phyloP scores from a whole-genome alignment of 2,329 filamentous ascomycete genomes.

The Venturia carpophila region DNA sequence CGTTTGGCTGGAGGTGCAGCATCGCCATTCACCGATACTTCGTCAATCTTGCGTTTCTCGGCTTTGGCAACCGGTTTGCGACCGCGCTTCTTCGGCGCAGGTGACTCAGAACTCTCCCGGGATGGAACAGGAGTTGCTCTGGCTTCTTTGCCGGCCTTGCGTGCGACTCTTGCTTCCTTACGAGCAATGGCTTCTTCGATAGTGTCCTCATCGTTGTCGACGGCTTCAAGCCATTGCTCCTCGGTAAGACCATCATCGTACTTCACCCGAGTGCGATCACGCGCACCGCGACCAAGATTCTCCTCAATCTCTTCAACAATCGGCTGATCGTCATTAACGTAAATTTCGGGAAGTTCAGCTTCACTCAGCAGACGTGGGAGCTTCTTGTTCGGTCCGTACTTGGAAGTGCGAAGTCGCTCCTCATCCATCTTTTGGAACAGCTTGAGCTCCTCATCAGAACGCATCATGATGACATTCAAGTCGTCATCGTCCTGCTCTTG shows the following conservation, averaged over 20 bases:
- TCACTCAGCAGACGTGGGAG: constrained; percentile 78
- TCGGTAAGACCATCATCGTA: constrained; percentile 98
- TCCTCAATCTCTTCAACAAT: constrained; percentile 73
- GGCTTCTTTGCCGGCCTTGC: constrained; percentile 63
- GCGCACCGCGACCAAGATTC: constrained; percentile 75
- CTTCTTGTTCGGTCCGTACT: constrained; percentile 65
- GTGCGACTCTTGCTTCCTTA: constrained; percentile 78
- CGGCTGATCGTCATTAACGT: constrained; percentile 77
- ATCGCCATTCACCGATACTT: constrained; percentile 59
- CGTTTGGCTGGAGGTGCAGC: constrained; percentile 64
- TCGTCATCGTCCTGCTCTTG: constrained; percentile 95
- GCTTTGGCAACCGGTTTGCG: constrained; percentile 66
- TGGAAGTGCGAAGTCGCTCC: constrained; percentile 56
- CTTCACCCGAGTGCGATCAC: constrained; percentile 87
- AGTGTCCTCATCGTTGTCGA: constrained; percentile 91
- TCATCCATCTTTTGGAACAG: constrained; percentile 79
- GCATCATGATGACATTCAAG: constrained; percentile 86
- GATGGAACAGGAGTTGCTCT: constrained; percentile 62
- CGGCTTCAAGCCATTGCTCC: constrained; percentile 97
- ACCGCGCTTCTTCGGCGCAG: constrained; percentile 67
- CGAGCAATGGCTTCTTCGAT: constrained; percentile 88
- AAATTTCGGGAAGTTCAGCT: constrained; percentile 86
- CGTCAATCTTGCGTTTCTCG: constrained; percentile 83
- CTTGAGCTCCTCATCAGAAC: constrained; percentile 68
- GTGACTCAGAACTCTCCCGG: constrained; percentile 74